Conservation (phyloP, 2,329 filamentous ascomycete species). For the Rutstroemia sp. region DNA sequence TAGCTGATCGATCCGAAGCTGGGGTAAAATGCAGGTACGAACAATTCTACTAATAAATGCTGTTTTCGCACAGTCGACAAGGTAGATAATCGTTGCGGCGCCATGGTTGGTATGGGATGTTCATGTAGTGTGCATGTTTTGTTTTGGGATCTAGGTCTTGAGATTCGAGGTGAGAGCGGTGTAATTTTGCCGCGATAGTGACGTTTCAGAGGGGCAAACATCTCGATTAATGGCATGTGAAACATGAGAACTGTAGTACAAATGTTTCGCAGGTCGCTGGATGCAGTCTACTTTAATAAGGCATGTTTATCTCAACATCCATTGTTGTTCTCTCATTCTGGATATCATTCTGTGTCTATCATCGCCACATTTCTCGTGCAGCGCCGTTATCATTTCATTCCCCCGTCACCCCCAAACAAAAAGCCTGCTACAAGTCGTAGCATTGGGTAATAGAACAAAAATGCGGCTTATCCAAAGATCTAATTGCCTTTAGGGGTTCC, state of each 20-base stretch:
- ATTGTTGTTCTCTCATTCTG: not conserved
- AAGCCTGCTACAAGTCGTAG: not conserved
- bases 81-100: constrained; percentile 17
- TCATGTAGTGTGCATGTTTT: not conserved
- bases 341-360: constrained; percentile 8
- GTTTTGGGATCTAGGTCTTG: constrained; percentile 2
- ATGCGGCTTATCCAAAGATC: not conserved
- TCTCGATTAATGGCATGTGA: not conserved
- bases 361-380: not conserved
- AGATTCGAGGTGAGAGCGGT: constrained; percentile 12
- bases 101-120: constrained; percentile 15
- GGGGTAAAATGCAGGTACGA: not conserved
- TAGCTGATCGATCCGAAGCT: not conserved
- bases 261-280: no score
- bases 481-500: constrained; percentile 17
- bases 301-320: no score
- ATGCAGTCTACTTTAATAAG: no score
- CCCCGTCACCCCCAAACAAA: not conserved
- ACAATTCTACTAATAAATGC: constrained; percentile 30
- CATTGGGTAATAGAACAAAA: not conserved
- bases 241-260: not conserved
- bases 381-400: constrained; percentile 1
- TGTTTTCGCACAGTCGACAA: constrained; percentile 28
- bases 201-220: no score
- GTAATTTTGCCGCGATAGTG: constrained; percentile 3